Evolutionary conservation across 441 rosid genomes (phyloP).

Genomic region (Pelargonium fulgidum): DNA sequence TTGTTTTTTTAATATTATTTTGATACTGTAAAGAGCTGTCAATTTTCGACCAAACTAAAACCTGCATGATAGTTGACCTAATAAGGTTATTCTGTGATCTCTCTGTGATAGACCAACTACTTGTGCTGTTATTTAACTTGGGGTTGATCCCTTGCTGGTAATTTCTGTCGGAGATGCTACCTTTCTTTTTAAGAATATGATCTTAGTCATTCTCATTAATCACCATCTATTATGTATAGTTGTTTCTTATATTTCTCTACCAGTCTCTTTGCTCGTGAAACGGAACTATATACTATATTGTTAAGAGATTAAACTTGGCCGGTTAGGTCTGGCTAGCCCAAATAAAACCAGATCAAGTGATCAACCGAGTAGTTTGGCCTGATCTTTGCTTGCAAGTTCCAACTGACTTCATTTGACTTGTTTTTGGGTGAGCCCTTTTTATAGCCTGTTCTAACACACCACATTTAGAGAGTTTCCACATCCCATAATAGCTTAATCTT

Average conservation of each 20-base stretch:
- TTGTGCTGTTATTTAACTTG: not conserved
- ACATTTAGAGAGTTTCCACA: not conserved
- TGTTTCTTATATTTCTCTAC: not conserved
- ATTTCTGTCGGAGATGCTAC: not conserved
- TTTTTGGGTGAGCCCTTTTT: not conserved
- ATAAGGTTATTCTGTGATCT: not conserved
- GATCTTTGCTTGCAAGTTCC: not conserved
- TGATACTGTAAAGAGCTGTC: not conserved
- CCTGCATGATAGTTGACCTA: not conserved
- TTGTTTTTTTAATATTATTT: not conserved
- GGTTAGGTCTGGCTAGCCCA: not conserved
- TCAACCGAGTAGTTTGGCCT: not conserved
- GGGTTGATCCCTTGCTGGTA: not conserved
- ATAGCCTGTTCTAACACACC: not conserved
- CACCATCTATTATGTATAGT: not conserved
- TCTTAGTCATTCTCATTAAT: not conserved
- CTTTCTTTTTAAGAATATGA: not conserved
- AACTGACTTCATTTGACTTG: not conserved
- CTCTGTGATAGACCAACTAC: not conserved
- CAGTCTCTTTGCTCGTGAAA: not conserved
- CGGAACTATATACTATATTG: not conserved
- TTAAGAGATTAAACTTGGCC: not conserved
- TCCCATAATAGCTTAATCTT: slow-evolving; percentile 6
- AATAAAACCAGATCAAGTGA: no score
- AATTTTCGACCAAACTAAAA: slow-evolving; percentile 2